Evolutionary conservation across 306 rosid genomes (phyloP).

Genomic region (Sindora glabra): DNA sequence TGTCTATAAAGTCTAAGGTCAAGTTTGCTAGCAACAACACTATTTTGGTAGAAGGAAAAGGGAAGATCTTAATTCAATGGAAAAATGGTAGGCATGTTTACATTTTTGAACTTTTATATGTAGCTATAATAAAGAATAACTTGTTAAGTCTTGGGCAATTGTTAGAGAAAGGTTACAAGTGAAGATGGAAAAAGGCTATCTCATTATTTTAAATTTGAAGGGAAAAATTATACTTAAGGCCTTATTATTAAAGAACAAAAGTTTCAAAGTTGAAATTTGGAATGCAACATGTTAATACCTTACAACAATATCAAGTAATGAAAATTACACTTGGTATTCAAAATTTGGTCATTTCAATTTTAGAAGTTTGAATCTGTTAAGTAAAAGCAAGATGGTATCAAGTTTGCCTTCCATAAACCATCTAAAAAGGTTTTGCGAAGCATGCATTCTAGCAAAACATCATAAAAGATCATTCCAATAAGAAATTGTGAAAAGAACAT

Average conservation of each 20-base stretch:
- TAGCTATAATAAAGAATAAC: neutral
- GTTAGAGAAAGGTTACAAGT: neutral
- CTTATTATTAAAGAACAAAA: neutral
- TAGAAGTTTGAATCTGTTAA: neutral
- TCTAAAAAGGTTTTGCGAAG: neutral
- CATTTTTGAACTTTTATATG: neutral
- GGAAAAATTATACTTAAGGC: neutral
- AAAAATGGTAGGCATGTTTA: neutral
- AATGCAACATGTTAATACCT: neutral
- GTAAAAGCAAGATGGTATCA: neutral
- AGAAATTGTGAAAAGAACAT: neutral
- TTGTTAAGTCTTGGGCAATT: neutral
- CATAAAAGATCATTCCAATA: neutral
- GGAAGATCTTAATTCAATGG: neutral
- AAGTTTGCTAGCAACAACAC: neutral
- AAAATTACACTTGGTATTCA: neutral
- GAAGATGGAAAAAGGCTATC: neutral
- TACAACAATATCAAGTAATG: neutral
- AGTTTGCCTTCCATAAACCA: neutral
- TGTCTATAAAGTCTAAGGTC: neutral
- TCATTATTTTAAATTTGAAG: neutral
- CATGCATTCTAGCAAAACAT: neutral
- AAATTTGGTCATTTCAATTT: neutral
- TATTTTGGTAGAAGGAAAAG: neutral
- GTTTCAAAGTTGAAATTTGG: neutral